Base-by-base conservation (phyloP, 1,284 basidiomycete genomes). In the Leccinum angustisporum region DNA sequence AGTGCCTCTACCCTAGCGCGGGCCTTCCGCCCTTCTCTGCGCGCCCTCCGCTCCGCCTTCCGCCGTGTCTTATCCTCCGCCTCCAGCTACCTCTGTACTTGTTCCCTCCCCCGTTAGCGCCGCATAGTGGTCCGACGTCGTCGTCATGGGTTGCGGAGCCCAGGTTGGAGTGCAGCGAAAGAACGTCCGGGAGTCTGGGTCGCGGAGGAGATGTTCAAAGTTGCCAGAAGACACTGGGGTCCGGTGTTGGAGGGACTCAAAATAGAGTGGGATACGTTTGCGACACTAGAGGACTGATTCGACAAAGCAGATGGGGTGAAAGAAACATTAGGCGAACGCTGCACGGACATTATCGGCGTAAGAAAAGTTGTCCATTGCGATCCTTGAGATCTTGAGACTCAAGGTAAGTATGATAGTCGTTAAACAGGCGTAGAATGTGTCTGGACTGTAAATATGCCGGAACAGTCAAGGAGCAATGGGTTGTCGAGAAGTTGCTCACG, bases 401-500 rank as follows among this genome's bases (percentile, higher is more conserved):
- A 27, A 27, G 25, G 25, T n/a, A 27, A 27, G 4, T 27, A 4
- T 27, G 25, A 27, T 27, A 27, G 25, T 27, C 25, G 25, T 27
- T 27, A 27, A 27, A 27, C 25, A 27, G 25, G 25, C 25, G 25
- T 27, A 27, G 25, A 27, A 27, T 27, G 25, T 27, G 3, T 27
- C 25, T 27, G 25, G 25, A 27, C 25, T 27, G 25, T 27, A 27
- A 87, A 65, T 97, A 97, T 70, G 77, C 88, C 1, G 93, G 90
- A 1, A 77, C 77, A 27, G 86, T 96, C 66, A 78, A 79, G 59
- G 76, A 86, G 48, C 78, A 84, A 62, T 88, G 89, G 83, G 77
- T 94, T 46, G 70, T 97, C 3, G 94, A 97, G 80, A 86, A 85
- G 75, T 75, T 96, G 67, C 77, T 97, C 54, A 90, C 92, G 0